Conservation (phyloP, 371 early-diverging fungal genomes). For the Mucor piriformis region DNA sequence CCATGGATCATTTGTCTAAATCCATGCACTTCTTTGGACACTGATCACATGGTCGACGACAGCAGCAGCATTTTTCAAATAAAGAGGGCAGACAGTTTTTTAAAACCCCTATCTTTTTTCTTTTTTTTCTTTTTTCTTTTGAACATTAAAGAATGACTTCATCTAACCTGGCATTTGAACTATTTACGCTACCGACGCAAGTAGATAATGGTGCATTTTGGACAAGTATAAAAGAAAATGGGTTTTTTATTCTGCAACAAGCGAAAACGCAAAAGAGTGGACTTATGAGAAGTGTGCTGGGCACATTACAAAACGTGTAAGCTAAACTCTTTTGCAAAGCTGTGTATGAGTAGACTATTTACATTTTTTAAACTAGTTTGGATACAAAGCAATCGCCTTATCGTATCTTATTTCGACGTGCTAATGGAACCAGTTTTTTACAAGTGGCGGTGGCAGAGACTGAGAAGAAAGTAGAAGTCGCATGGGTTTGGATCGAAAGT, state of each 20-base stretch:
- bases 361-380: no score
- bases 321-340: slow-evolving; percentile 4
- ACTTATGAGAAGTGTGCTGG: slow-evolving; percentile 71
- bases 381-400: slow-evolving; percentile 95
- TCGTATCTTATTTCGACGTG: slow-evolving; percentile 76
- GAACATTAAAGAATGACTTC: slow-evolving; percentile 3
- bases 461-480: slow-evolving; percentile 77
- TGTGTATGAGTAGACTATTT: background rate
- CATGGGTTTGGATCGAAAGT: slow-evolving; percentile 92
- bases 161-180: slow-evolving; percentile 28
- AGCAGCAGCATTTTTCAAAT: no score
- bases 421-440: slow-evolving; percentile 46
- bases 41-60: no score
- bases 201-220: slow-evolving; percentile 54
- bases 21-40: no score
- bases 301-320: slow-evolving; percentile 84
- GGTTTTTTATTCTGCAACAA: slow-evolving; percentile 72
- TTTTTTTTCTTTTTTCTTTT: background rate
- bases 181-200: slow-evolving; percentile 46
- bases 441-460: slow-evolving; percentile 80
- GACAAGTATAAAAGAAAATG: slow-evolving; percentile 62
- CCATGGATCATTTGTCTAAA: no score
- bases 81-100: no score
- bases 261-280: slow-evolving; percentile 62
- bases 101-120: background rate